These are phyloP conservation scores for Cladosporium velox DNA, from an alignment of 2,329 filamentous ascomycete species.

Conservation along the genomic window DNA sequence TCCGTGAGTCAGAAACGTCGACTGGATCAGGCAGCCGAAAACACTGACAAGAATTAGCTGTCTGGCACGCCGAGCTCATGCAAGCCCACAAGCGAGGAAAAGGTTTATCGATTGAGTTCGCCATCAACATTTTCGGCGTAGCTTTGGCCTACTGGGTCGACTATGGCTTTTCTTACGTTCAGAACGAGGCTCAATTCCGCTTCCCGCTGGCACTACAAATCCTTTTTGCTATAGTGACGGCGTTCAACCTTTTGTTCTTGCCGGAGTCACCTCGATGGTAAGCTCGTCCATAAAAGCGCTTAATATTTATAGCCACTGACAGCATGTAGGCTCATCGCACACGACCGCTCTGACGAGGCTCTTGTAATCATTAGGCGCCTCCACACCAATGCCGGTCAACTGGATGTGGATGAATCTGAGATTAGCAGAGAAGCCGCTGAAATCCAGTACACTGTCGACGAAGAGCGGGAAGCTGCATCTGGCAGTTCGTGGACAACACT, in stretches of 20 bases:
- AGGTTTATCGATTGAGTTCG: conserved; percentile 31
- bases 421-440: conserved; percentile 36
- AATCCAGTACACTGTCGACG: conserved; percentile 45
- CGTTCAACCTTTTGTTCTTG: conserved; percentile 41
- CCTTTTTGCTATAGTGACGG: conserved; percentile 38
- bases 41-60: conserved; percentile 26
- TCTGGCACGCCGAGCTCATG: conserved; percentile 49
- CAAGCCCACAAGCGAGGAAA: conserved; percentile 45
- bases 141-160: conserved; percentile 41
- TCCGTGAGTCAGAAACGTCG: conserved; percentile 37
- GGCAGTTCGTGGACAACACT: conserved; percentile 38
- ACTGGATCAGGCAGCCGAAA: too few species aligned
- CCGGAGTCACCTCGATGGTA: conserved; percentile 43
- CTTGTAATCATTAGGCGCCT: conserved; percentile 34
- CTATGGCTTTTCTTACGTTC: conserved; percentile 39
- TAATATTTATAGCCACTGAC: neutral
- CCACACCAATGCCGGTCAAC: conserved; percentile 31
- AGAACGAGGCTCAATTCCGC: conserved; percentile 41
- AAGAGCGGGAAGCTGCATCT: conserved; percentile 43
- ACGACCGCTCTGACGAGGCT: conserved; percentile 32
- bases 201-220: conserved; percentile 51
- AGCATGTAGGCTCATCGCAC: conserved; percentile 27
- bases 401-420: conserved; percentile 20
- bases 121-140: conserved; percentile 41
- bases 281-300: neutral